A percentile compares a stretch with the other conserved stretches of the same genome.
Evolutionary conservation across 768 basidiomycete species (phyloP).

Genomic region (Sporobolomyces pararoseus): DNA sequence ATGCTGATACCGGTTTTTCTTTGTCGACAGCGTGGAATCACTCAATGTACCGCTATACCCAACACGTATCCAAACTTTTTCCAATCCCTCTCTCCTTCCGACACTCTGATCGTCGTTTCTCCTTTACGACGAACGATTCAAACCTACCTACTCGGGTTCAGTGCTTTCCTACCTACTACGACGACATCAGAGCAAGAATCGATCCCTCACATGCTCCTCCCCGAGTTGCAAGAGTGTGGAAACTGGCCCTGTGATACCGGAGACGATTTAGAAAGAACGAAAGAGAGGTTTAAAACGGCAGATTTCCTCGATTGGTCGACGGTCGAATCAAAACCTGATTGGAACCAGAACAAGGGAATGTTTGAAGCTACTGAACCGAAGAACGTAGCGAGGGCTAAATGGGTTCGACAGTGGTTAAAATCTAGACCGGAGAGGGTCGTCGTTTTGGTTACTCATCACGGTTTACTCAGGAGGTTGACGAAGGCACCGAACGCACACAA

Average conservation of each 20-base stretch:
- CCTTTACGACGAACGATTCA: slow-evolving; percentile 41
- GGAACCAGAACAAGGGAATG: slow-evolving; percentile 32
- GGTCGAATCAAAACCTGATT: slow-evolving; percentile 22
- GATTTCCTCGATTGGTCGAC: slow-evolving; percentile 35
- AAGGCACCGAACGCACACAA: slow-evolving; percentile 36
- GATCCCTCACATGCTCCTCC: slow-evolving; percentile 19
- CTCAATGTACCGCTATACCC: slow-evolving; percentile 29
- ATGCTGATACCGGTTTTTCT: too few relatives aligned
- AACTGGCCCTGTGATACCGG: slow-evolving; percentile 30
- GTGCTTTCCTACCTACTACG: slow-evolving; percentile 1
- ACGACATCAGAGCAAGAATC: background rate
- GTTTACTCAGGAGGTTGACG: slow-evolving; percentile 25
- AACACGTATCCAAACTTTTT: slow-evolving; percentile 32
- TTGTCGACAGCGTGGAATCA: slow-evolving; percentile 28
- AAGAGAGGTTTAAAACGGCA: slow-evolving; percentile 13
- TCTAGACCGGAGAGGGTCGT: slow-evolving; percentile 11
- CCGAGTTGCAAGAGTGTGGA: slow-evolving; percentile 38
- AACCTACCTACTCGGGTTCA: slow-evolving; percentile 31
- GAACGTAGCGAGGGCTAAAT: slow-evolving; percentile 32
- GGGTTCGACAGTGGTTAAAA: slow-evolving; percentile 31
- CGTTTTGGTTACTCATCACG: slow-evolving; percentile 34
- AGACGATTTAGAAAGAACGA: slow-evolving; percentile 18
- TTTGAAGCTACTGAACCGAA: slow-evolving; percentile 26
- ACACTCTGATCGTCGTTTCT: slow-evolving; percentile 32
- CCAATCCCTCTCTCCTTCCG: slow-evolving; percentile 11